phyloP scores from a whole-genome alignment of 1,139 yeast genomes.

The Suhomyces maxii region DNA sequence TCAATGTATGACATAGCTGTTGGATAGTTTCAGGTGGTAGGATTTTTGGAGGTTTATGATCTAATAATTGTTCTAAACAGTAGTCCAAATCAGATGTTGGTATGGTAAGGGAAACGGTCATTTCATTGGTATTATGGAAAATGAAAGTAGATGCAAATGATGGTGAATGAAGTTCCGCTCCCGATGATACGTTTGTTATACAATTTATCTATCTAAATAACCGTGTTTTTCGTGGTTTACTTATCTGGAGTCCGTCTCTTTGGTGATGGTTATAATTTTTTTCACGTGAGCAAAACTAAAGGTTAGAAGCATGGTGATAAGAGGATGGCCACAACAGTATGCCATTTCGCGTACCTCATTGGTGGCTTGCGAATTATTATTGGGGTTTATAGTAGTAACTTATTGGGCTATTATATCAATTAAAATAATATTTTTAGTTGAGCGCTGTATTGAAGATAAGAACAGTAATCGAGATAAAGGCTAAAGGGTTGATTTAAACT shows the following conservation, averaged over 20 bases:
- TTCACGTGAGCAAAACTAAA: not conserved
- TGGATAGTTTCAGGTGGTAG: slow-evolving; percentile 44
- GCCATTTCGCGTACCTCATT: too few relatives aligned
- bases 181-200: not conserved
- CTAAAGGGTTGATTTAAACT: too few relatives aligned
- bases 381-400: too few relatives aligned
- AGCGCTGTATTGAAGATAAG: too few relatives aligned
- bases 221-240: not conserved
- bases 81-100: slow-evolving; percentile 45
- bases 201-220: not conserved
- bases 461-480: too few relatives aligned
- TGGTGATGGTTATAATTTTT: not conserved
- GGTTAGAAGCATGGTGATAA: too few relatives aligned
- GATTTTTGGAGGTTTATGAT: slow-evolving; percentile 44
- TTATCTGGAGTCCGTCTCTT: not conserved
- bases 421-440: too few relatives aligned
- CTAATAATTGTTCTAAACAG: slow-evolving; percentile 45
- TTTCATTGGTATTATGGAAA: slow-evolving; percentile 10
- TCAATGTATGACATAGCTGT: slow-evolving; percentile 45
- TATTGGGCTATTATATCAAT: too few relatives aligned
- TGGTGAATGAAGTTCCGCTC: not conserved
- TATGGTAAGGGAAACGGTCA: slow-evolving; percentile 38
- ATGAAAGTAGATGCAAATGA: not conserved
- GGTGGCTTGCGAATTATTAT: too few relatives aligned
- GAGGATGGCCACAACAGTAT: too few relatives aligned